Evolutionary conservation across 345 rosid genomes (phyloP), one percentile per base, ranked within the genome.

Genomic region (Eucalyptus microcorys): DNA sequence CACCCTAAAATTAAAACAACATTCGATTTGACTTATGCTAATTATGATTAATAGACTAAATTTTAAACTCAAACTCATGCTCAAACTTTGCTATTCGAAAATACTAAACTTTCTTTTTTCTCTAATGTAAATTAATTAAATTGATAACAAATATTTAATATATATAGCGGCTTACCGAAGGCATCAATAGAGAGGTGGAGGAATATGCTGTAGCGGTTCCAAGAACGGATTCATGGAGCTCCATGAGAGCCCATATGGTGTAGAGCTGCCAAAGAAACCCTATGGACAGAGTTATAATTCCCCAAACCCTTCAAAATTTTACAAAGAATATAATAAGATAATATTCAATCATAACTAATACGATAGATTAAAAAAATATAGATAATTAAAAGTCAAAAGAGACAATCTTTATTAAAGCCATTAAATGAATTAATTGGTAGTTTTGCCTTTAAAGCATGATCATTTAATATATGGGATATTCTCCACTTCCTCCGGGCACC

Each of bases 151-250:
- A 26, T 9, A 17, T 15, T 57, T 15, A n/a, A 4, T 17, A 17
- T 17, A 10, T 24, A 91, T 94, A 68, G 22, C 5, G 1, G 22
- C 79, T 32, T 11, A 94, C 96, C 95, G 37, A 94, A 95, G 59
- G 97, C 93, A 22, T 61, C 45, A 24, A 94, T 90, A 4, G 94
- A 86, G 48, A 94, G 94, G 40, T 88, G 96, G 87, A 95, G 93
- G 90, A 87, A 94, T 94, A 94, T 88, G 89, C 95, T 95, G 89
- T 88, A 61, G 71, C 95, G 95, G 81, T 45, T 59, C 95, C 94
- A 3, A 91, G 87, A 32, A 86, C 47, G 2, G 88, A 85, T 86
- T 92, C 94, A 14, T 94, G 94, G 16, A 93, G 93, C n/a, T 91
- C 87, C n/a, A 94, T 92, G 3, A 93, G 93, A 86, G 93, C 88